Evolutionary conservation across 2,329 filamentous ascomycete species (phyloP).

Genomic region (Fusarium sp.): DNA sequence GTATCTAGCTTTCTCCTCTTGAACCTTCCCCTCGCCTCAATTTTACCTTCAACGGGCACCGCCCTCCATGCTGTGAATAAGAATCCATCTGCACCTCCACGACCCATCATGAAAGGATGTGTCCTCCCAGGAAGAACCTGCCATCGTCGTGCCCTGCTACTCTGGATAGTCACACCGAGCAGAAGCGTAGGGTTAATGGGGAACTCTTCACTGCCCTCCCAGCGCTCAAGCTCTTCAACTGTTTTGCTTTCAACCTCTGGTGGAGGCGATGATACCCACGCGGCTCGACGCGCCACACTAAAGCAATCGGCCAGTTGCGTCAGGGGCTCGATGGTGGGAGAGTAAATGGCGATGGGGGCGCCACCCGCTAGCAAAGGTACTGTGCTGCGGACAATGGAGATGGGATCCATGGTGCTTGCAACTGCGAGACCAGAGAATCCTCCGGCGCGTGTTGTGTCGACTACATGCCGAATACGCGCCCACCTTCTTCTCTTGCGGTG

Average conservation of each 20-base stretch:
- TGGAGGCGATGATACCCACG: slow-evolving; percentile 70
- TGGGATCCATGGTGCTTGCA: slow-evolving; percentile 82
- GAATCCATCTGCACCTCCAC: slow-evolving; percentile 89
- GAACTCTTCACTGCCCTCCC: slow-evolving; percentile 76
- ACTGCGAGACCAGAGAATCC: slow-evolving; percentile 86
- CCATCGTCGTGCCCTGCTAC: slow-evolving; percentile 79
- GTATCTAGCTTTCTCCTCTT: slow-evolving; percentile 72
- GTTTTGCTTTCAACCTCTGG: slow-evolving; percentile 55
- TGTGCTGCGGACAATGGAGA: slow-evolving; percentile 76
- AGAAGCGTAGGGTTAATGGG: slow-evolving; percentile 87
- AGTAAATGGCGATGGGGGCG: slow-evolving; percentile 87
- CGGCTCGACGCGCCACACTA: slow-evolving; percentile 79
- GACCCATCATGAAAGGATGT: slow-evolving; percentile 91
- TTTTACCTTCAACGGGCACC: slow-evolving; percentile 78
- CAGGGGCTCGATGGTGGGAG: slow-evolving; percentile 80
- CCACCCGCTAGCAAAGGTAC: slow-evolving; percentile 86
- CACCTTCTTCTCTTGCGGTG: slow-evolving; percentile 89
- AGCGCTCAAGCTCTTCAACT: slow-evolving; percentile 61
- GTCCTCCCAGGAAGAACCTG: slow-evolving; percentile 92
- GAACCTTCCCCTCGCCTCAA: slow-evolving; percentile 83
- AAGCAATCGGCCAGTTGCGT: slow-evolving; percentile 83
- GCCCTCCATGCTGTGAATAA: slow-evolving; percentile 86
- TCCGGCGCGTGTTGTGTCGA: slow-evolving; percentile 78
- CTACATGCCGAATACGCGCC: slow-evolving; percentile 75
- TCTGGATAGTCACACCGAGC: slow-evolving; percentile 82